Evolutionary conservation across 2,329 filamentous ascomycete species (phyloP).

Genomic region (Aspergillus uvarum): DNA sequence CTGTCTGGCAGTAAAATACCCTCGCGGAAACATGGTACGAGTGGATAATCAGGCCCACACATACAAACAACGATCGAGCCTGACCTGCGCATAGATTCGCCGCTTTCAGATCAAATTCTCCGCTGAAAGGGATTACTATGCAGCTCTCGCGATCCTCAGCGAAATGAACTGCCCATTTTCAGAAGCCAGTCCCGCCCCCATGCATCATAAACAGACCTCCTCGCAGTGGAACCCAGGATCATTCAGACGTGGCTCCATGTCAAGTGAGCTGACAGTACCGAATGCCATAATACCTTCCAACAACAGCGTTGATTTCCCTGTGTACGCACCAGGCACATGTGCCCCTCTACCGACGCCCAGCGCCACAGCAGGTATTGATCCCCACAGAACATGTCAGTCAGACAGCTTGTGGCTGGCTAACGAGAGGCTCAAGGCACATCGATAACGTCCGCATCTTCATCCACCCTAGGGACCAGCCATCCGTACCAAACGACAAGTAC

Average conservation of each 20-base stretch:
- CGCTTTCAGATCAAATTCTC: constrained; percentile 49
- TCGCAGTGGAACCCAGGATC: constrained; percentile 28
- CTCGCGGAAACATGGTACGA: constrained; percentile 20
- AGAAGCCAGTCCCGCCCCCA: constrained; percentile 34
- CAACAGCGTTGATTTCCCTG: constrained; percentile 7
- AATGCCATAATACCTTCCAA: background rate
- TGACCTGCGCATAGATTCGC: constrained; percentile 33
- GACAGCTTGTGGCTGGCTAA: background rate
- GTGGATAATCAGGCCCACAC: background rate
- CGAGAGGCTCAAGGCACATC: constrained; percentile 1
- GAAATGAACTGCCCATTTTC: constrained; percentile 46
- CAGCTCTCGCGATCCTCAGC: constrained; percentile 42
- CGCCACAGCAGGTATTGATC: constrained; percentile 8
- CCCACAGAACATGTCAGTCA: background rate
- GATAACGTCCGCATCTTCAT: constrained; percentile 14
- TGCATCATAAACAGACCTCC: constrained; percentile 24
- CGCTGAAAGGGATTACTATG: constrained; percentile 42
- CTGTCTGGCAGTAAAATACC: constrained; percentile 48
- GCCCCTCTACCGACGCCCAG: constrained; percentile 2
- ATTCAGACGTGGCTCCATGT: constrained; percentile 9
- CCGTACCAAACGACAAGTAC: background rate
- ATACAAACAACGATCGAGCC: background rate
- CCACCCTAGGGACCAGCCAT: constrained; percentile 2
- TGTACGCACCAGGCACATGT: constrained; percentile 3
- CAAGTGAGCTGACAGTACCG: background rate